A percentile compares a stretch with the other conserved stretches of the same genome.
phyloP scores from a whole-genome alignment of 1,284 basidiomycete genomes.

The Athelia psychrophila region DNA sequence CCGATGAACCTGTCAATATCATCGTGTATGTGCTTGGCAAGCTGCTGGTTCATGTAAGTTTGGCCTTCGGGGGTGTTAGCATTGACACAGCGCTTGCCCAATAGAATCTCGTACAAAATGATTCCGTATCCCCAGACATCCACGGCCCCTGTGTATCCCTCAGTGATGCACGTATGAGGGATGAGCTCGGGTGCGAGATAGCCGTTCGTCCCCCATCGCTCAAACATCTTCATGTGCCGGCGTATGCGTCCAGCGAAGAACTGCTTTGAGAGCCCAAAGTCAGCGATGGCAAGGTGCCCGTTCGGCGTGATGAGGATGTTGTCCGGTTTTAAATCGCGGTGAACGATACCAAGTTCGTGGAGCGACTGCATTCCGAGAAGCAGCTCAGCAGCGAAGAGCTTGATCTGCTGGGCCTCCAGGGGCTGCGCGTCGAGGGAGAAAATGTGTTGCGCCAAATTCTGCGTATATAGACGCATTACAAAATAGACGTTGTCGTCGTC shows the following conservation, averaged over 20 bases:
- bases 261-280: slow-evolving; percentile 4
- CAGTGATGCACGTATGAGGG: background rate
- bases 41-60: too few species aligned
- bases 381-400: background rate
- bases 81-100: background rate
- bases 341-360: slow-evolving; percentile 48
- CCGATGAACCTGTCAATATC: too few species aligned
- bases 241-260: background rate
- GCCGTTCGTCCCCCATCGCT: background rate
- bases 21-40: too few species aligned
- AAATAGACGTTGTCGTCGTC: background rate
- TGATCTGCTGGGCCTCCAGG: background rate
- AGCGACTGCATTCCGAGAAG: slow-evolving; percentile 47
- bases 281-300: slow-evolving; percentile 12
- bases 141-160: background rate
- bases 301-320: slow-evolving; percentile 13
- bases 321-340: slow-evolving; percentile 17
- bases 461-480: background rate
- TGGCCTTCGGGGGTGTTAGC: too few species aligned
- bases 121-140: slow-evolving; percentile 1
- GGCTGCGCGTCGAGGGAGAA: background rate
- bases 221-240: background rate
- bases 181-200: background rate
- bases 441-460: background rate
- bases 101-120: background rate